Base-by-base conservation (phyloP, 2,329 filamentous ascomycete genomes). In the Epichloe glyceriae region DNA sequence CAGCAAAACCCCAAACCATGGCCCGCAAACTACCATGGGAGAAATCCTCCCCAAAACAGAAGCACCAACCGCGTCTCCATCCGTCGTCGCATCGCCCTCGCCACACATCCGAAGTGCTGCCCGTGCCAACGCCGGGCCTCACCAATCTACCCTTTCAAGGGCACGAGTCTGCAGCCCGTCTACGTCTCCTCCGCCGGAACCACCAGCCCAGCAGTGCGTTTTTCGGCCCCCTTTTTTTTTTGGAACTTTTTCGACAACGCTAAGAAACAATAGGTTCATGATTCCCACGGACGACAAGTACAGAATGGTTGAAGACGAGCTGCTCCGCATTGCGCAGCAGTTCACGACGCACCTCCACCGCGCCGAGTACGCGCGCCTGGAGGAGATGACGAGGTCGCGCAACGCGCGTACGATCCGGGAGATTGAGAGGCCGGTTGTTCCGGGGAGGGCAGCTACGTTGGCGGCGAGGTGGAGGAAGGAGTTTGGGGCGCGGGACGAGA, bases 231-330 rank as follows among this genome's bases (percentile, higher is more conserved):
- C 26, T 37, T 19, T 34, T n/a, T 20, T 46, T 41, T 12, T 7
- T 33, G 22, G 22, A 19, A 3, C 19, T 2, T n/a, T 22, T 11
- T 17, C n/a, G 33, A 35, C 3, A 20, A 35, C 11, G 22, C 8
- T 5, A 5, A 19, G 7, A 3, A 7, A 22, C 1, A 20, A 6
- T 50, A 82, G 79, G 33, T 73, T 73, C 62, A 89, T 91, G 84
- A 69, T 72, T 2, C 73, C 80, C 45, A 82, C 81, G n/a, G 87
- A 93, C 62, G 85, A 90, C 61, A 69, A 68, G 50, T 91, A 80
- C 65, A 82, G 86, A 59, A 90, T 91, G 84, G 87, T 93, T 0
- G 87, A 91, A 64, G 87, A 93, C 58, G 86, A 91, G 57, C 80
- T 93, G 55, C 68, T 84, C 19, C 69, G 75, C 15, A 78, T 81